These are phyloP conservation scores for Gypsophila paniculata DNA, from an alignment of 179 eudicot species.

Conservation along the genomic window DNA sequence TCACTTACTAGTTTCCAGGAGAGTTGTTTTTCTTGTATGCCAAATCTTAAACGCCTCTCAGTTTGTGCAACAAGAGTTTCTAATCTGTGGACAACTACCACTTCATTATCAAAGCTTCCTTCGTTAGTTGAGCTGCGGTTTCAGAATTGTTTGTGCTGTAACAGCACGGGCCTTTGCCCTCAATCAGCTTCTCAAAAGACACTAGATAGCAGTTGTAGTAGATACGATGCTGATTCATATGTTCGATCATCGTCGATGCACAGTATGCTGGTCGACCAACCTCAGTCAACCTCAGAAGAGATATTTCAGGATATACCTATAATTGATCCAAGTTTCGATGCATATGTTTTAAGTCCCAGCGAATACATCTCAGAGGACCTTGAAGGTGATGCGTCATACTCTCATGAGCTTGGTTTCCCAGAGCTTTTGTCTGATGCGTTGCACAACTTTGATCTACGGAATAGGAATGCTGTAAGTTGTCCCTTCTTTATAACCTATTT, in stretches of 20 bases:
- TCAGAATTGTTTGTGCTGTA: conserved; percentile 36
- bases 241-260: neutral
- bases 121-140: conserved; percentile 30
- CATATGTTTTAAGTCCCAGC: conserved; percentile 6
- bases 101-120: conserved; percentile 31
- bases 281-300: neutral
- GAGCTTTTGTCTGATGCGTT: conserved; percentile 27
- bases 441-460: conserved; percentile 28
- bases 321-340: conserved; percentile 21
- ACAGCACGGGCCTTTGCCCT: conserved; percentile 30
- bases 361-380: conserved; percentile 21
- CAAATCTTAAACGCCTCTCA: conserved; percentile 28
- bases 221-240: conserved; percentile 14
- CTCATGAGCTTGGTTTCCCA: conserved; percentile 23
- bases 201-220: conserved; percentile 10
- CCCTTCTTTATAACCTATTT: neutral
- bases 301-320: conserved; percentile 13
- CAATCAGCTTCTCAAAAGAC: conserved; percentile 21
- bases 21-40: conserved; percentile 32
- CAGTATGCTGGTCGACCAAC: neutral
- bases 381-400: conserved; percentile 19
- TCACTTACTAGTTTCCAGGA: conserved; percentile 31
- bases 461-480: conserved; percentile 25
- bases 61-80: conserved; percentile 32
- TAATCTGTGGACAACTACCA: conserved; percentile 34